Conservation (phyloP, 345 rosid species). For the Eucalyptus cloeziana region DNA sequence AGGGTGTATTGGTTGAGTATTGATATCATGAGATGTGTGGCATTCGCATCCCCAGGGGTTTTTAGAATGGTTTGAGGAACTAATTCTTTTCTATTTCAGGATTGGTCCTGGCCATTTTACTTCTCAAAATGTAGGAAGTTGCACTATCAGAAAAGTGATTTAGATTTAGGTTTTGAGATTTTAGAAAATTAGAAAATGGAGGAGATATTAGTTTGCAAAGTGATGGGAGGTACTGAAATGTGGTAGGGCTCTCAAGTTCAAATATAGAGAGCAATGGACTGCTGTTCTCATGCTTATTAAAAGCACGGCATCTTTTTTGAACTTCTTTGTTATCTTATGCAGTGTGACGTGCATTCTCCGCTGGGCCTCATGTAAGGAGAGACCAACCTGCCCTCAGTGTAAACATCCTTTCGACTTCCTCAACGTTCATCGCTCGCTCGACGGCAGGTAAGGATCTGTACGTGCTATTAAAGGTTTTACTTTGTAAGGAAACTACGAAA, state of each 20-base stretch:
- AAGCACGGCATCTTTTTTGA: neutral
- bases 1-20: neutral
- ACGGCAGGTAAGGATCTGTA: conserved; percentile 48
- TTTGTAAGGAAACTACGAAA: neutral
- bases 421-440: conserved; percentile 71
- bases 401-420: conserved; percentile 84
- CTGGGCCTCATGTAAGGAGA: conserved; percentile 71
- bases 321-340: conserved; percentile 10
- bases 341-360: conserved; percentile 87
- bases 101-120: neutral
- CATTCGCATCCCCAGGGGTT: neutral
- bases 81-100: neutral
- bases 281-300: neutral
- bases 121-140: neutral
- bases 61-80: neutral
- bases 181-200: neutral
- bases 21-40: neutral
- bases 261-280: neutral
- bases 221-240: neutral
- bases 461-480: neutral
- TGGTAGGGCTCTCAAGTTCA: neutral
- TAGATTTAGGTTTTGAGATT: neutral
- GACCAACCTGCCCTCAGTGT: conserved; percentile 85
- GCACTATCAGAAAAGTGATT: neutral
- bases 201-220: neutral